Percentiles rank a stretch among this genome's conserved stretches.
These are phyloP conservation scores for Xylaria intraflava DNA, from an alignment of 495 filamentous ascomycete genomes.

Conservation along the genomic window DNA sequence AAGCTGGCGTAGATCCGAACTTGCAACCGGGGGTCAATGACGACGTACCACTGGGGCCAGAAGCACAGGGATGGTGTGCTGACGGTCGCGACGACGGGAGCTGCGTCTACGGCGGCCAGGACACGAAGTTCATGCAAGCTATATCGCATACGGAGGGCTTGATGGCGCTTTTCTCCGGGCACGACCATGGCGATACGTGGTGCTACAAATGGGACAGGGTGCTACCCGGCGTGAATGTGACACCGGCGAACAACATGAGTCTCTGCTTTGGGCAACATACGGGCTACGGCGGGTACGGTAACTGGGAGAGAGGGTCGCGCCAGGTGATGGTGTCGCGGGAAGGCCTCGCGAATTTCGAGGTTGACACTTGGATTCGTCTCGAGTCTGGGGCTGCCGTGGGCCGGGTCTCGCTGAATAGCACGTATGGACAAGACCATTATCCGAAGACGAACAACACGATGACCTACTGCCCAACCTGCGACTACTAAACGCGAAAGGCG, in stretches of 20 bases:
- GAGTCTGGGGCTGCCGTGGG: conserved; percentile 54
- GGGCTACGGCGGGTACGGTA: conserved; percentile 67
- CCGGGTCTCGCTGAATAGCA: conserved; percentile 57
- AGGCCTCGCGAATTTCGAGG: conserved; percentile 28
- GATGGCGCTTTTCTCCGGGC: conserved; percentile 59
- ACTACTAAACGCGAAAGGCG: conserved; percentile 7
- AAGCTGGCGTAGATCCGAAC: conserved; percentile 29
- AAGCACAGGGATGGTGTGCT: conserved; percentile 44
- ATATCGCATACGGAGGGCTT: conserved; percentile 50
- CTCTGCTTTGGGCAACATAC: conserved; percentile 66
- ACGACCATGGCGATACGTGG: conserved; percentile 68
- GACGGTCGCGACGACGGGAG: conserved; percentile 35
- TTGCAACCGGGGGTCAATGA: conserved; percentile 61
- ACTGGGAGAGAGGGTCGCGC: conserved; percentile 54
- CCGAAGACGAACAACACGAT: conserved; percentile 33
- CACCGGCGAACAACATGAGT: conserved; percentile 30
- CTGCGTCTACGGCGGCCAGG: conserved; percentile 47
- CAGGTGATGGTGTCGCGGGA: conserved; percentile 47
- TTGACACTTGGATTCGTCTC: conserved; percentile 61
- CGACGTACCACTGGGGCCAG: conserved; percentile 47
- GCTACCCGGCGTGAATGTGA: conserved; percentile 24
- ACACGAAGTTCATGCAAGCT: conserved; percentile 59
- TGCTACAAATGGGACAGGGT: conserved; percentile 42
- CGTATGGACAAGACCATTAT: conserved; percentile 58
- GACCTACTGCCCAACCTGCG: conserved; percentile 27